Percentiles rank a stretch among this genome's conserved stretches.
These are phyloP conservation scores for Fomitopsis serialis DNA, from an alignment of 768 basidiomycete species.

Conservation along the genomic window DNA sequence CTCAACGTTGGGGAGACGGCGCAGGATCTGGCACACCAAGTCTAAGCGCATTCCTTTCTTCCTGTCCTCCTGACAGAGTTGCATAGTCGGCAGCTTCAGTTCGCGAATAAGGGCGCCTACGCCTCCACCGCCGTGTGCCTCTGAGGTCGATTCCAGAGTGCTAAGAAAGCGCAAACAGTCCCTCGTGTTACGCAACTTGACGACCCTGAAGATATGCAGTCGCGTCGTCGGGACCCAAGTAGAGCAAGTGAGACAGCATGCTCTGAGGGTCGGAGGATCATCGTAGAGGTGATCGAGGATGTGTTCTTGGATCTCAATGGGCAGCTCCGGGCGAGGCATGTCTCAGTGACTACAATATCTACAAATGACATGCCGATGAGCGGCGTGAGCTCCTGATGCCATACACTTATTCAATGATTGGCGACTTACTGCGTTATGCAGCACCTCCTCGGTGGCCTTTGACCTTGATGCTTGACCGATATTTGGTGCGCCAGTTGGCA, in stretches of 20 bases:
- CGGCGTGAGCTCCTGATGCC: too few relatives aligned
- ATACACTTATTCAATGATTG: too few relatives aligned
- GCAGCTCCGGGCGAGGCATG: too few relatives aligned
- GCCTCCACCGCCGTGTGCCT: background rate
- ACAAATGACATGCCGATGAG: too few relatives aligned
- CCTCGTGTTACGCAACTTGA: background rate
- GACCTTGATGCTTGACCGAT: too few relatives aligned
- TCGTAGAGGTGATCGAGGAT: slow-evolving; percentile 13
- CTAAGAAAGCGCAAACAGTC: background rate
- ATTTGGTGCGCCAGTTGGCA: too few relatives aligned
- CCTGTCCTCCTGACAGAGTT: background rate
- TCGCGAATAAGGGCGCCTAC: background rate
- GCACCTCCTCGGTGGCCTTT: too few relatives aligned
- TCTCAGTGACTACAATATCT: too few relatives aligned
- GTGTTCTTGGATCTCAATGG: slow-evolving; percentile 11
- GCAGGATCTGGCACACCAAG: background rate
- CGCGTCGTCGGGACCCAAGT: slow-evolving; percentile 5
- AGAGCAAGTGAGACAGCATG: slow-evolving; percentile 8
- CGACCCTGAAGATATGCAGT: slow-evolving; percentile 9
- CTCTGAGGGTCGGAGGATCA: slow-evolving; percentile 5
- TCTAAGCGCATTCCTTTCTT: background rate
- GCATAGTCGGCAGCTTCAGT: background rate
- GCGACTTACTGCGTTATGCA: too few relatives aligned
- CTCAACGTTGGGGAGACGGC: background rate
- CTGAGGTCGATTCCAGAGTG: background rate